A percentile compares a stretch with the other conserved stretches of the same genome.
Conservation (phyloP, 2,329 filamentous ascomycete genomes). For the Apiospora malaysiana region DNA sequence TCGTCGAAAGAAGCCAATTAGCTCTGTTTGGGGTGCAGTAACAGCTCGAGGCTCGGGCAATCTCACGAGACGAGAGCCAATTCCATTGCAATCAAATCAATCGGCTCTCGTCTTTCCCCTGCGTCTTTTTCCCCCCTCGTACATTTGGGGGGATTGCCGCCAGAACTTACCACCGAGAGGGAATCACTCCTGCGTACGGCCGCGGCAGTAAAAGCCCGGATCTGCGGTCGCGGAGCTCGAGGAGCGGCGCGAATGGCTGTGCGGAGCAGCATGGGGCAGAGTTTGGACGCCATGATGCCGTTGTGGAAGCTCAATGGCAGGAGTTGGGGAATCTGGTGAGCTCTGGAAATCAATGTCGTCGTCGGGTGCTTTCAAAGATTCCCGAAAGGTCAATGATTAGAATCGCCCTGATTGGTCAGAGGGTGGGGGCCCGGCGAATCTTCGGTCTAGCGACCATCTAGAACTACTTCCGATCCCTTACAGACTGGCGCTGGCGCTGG, state of each 20-base stretch:
- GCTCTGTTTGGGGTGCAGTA: background rate
- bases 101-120: too few relatives aligned
- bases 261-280: slow-evolving; percentile 76
- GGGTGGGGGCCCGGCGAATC: slow-evolving; percentile 1
- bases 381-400: slow-evolving; percentile 19
- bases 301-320: slow-evolving; percentile 21
- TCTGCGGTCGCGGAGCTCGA: slow-evolving; percentile 68
- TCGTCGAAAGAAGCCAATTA: background rate
- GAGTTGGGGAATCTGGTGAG: slow-evolving; percentile 13
- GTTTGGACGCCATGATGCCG: slow-evolving; percentile 77
- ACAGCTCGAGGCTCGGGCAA: background rate
- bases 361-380: slow-evolving; percentile 9
- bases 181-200: slow-evolving; percentile 75
- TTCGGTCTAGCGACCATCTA: background rate
- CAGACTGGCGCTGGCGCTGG: background rate
- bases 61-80: background rate
- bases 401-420: background rate
- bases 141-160: slow-evolving; percentile 9
- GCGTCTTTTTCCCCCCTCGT: background rate
- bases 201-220: slow-evolving; percentile 71
- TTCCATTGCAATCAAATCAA: too few relatives aligned
- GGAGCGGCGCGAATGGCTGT: slow-evolving; percentile 66
- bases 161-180: slow-evolving; percentile 67
- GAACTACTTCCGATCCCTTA: background rate
- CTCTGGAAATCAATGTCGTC: slow-evolving; percentile 18